Base-by-base conservation (phyloP, 164 flowering plant species). In the Magnolia changhungtana region DNA sequence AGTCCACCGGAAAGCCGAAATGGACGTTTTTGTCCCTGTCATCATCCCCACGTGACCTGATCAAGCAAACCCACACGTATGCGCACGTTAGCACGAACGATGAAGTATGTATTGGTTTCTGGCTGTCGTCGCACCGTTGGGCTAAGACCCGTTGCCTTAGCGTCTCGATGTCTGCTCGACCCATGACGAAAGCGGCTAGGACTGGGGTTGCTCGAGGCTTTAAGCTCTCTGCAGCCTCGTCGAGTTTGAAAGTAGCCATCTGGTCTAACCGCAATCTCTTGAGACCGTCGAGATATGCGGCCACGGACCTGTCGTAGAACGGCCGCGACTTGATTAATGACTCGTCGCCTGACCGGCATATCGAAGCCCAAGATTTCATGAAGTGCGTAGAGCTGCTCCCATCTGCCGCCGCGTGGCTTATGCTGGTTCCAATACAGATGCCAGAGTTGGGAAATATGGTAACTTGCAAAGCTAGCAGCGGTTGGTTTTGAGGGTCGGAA, bases 21-120 rank as follows among this genome's bases (percentile, higher is more conserved):
- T 8, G 18, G 10, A 71, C 65, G 21, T 59, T 31, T 19, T 67
- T n/a, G 0, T 63, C 31, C 61, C 61, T 16, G 8, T 16, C 29
- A 2, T 5, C 49, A 2, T 9, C 63, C 3, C 29, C 63, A 8
- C 21, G 4, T 9, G 83, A 73, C 63, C 77, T 79, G 8, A 71
- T 63, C 37, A 77, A 20, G 45, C 90, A 84, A 18, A 74, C 77
- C 83, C 76, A 79, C 1, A 63, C 49, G 49, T 80, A 77, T 1
- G 84, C 85, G 29, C 63, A 84, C 2, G 78, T 67, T 9, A 83
- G 1, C 11, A 74, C 79, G 52, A 81, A 88, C 1, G 82, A 45
- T 1, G 88, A 85, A 9, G 2, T 1, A 20, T 20, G 27, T 23
- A 19, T 3, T 20, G 67, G 23, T 20, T 64, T 64, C 27, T 8